These are phyloP conservation scores for Apiospora pterosperma DNA, from an alignment of 2,329 filamentous ascomycete genomes.

Conservation along the genomic window DNA sequence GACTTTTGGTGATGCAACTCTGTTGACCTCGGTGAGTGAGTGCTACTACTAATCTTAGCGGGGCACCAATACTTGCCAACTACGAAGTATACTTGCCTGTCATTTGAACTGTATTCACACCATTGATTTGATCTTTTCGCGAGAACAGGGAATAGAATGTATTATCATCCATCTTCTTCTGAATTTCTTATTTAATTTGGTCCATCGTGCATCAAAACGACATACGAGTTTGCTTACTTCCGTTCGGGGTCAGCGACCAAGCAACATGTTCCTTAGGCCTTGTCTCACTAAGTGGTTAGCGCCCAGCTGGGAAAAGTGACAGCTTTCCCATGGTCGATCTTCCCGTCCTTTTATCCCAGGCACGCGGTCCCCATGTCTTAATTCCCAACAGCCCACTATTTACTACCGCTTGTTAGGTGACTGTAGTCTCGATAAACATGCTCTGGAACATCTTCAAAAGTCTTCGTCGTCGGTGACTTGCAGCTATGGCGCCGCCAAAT, in stretches of 20 bases:
- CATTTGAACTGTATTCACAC: neutral
- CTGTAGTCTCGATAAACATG: constrained; percentile 24
- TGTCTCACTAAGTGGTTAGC: neutral
- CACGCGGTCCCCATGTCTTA: neutral
- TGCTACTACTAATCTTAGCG: no score
- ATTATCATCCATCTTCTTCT: neutral
- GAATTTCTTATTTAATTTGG: neutral
- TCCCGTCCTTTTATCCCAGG: neutral
- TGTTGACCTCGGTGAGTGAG: neutral
- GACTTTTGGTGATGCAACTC: neutral
- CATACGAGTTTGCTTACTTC: neutral
- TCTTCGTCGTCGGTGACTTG: constrained; percentile 40
- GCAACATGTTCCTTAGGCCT: neutral
- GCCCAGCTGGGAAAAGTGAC: neutral
- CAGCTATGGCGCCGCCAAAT: constrained; percentile 34
- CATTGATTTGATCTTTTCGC: neutral
- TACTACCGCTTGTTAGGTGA: neutral
- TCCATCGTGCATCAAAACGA: neutral
- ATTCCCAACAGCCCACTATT: constrained; percentile 1
- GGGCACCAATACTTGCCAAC: neutral
- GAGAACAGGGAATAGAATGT: neutral
- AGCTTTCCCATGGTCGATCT: neutral
- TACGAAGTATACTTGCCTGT: neutral
- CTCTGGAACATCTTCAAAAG: constrained; percentile 32
- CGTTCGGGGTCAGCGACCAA: neutral